Evolutionary conservation across 2,329 filamentous ascomycete species (phyloP).

Genomic region (Exophiala xenobiotica): DNA sequence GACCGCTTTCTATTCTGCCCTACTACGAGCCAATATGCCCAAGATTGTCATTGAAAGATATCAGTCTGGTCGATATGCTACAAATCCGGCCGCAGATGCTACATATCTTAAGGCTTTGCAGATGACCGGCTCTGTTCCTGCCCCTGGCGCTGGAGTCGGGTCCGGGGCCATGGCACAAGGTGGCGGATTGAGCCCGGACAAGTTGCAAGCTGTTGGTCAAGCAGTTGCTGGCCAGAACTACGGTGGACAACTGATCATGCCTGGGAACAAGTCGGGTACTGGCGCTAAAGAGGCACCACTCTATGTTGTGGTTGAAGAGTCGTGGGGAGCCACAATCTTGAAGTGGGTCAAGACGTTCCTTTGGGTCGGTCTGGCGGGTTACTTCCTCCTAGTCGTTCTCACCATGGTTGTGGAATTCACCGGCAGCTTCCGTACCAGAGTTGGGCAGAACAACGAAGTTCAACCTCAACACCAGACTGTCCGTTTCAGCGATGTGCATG

Average conservation of each 20-base stretch:
- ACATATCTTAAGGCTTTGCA: slow-evolving; percentile 76
- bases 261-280: slow-evolving; percentile 53
- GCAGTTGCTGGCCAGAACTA: slow-evolving; percentile 71
- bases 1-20: slow-evolving; percentile 88
- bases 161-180: slow-evolving; percentile 1
- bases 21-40: slow-evolving; percentile 89
- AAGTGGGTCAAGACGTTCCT: slow-evolving; percentile 87
- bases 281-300: slow-evolving; percentile 82
- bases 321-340: slow-evolving; percentile 73
- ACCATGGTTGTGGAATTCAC: slow-evolving; percentile 81
- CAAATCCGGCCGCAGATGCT: slow-evolving; percentile 73
- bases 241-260: slow-evolving; percentile 53
- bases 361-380: slow-evolving; percentile 74
- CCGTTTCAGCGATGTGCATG: slow-evolving; percentile 89
- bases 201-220: slow-evolving; percentile 77
- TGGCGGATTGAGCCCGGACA: slow-evolving; percentile 54
- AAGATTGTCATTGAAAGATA: slow-evolving; percentile 90
- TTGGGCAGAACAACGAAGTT: slow-evolving; percentile 73
- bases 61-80: slow-evolving; percentile 79
- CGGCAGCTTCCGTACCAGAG: slow-evolving; percentile 65
- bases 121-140: slow-evolving; percentile 50
- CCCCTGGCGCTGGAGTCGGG: slow-evolving; percentile 25
- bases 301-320: slow-evolving; percentile 94
- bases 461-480: slow-evolving; percentile 91
- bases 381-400: slow-evolving; percentile 74